Percentiles rank a stretch among this genome's conserved stretches.
phyloP scores from a whole-genome alignment of 2,329 filamentous ascomycete genomes.

The Ophiostoma montium region DNA sequence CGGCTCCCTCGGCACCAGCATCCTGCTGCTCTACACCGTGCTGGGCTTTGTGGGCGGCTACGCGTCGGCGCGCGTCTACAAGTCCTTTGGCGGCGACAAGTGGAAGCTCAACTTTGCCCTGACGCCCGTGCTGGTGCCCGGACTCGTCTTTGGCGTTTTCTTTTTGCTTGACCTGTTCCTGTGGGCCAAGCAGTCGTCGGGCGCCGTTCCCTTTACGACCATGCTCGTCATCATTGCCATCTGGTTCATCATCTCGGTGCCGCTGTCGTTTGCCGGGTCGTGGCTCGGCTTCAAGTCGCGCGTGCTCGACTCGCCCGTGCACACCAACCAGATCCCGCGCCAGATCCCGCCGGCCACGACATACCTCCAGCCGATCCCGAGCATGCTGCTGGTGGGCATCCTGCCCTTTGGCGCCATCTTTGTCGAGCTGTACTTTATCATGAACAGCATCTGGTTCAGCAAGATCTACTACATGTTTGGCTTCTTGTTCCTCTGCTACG shows the following conservation, averaged over 20 bases:
- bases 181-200: conserved; percentile 83
- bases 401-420: conserved; percentile 95
- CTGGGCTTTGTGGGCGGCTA: conserved; percentile 91
- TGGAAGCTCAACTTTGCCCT: conserved; percentile 91
- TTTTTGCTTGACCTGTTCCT: conserved; percentile 94
- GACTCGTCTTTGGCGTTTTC: conserved; percentile 73
- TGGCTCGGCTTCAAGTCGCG: conserved; percentile 80
- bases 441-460: conserved; percentile 97
- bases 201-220: conserved; percentile 88
- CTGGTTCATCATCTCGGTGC: conserved; percentile 95
- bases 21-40: conserved; percentile 83
- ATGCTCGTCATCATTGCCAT: conserved; percentile 90
- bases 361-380: conserved; percentile 76
- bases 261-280: conserved; percentile 75
- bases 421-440: conserved; percentile 97
- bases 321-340: conserved; percentile 94
- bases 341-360: conserved; percentile 73
- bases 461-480: conserved; percentile 99
- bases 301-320: conserved; percentile 64
- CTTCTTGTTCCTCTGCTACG: conserved; percentile 95
- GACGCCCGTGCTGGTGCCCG: conserved; percentile 75
- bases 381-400: conserved; percentile 82
- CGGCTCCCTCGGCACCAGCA: conserved; percentile 82
- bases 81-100: conserved; percentile 76
- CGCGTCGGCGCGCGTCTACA: conserved; percentile 80